phyloP scores from a whole-genome alignment of 352 stramenopile species.

The Globisporangium mamillatum region DNA sequence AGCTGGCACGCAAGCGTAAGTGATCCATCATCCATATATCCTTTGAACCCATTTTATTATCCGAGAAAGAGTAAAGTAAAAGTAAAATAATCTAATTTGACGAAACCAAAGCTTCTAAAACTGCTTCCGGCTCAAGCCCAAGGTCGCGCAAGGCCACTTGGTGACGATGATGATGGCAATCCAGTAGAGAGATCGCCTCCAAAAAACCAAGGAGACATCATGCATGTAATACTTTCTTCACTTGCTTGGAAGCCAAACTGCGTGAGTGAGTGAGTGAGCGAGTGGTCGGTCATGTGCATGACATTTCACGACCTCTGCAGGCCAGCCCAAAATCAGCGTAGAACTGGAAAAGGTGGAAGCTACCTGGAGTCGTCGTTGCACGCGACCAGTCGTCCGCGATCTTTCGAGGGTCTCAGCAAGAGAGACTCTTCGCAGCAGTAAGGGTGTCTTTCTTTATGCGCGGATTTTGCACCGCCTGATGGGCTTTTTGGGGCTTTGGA shows the following conservation, averaged over 20 bases:
- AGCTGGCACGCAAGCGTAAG: background rate
- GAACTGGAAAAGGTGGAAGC: background rate
- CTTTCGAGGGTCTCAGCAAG: background rate
- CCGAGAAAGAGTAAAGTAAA: constrained; percentile 15
- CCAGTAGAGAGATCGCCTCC: background rate
- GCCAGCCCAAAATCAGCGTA: no score
- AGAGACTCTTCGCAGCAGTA: background rate
- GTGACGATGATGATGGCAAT: background rate
- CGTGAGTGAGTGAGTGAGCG: background rate
- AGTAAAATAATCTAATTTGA: constrained; percentile 13
- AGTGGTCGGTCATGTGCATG: no score
- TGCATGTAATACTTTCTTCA: background rate
- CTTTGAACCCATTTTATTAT: constrained; percentile 6
- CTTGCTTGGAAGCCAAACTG: background rate
- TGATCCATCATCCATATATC: background rate
- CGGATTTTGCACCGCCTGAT: background rate
- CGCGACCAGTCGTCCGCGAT: constrained; percentile 1
- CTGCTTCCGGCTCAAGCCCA: no score
- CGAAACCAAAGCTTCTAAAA: no score
- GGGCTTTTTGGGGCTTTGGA: background rate
- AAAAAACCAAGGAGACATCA: background rate
- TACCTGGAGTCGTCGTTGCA: background rate
- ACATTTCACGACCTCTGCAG: no score
- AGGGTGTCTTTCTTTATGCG: background rate
- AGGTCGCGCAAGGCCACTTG: no score